Conservation (phyloP, 1,139 yeast species). For the Hansenula anomala region DNA sequence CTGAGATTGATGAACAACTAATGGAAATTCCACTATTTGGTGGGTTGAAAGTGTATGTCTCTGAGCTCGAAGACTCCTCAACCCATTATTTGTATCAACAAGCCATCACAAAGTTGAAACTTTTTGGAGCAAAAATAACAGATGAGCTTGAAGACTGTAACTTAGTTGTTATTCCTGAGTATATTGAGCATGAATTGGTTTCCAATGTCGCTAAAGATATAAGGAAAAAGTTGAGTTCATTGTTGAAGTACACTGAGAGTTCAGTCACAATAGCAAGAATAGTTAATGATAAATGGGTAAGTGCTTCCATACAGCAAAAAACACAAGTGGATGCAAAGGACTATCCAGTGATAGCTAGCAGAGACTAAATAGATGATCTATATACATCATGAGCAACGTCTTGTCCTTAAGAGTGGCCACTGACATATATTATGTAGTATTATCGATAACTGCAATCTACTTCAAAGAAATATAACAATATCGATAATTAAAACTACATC, state of each 20-base stretch:
- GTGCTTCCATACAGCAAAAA: conserved; percentile 34
- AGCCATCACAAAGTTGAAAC: conserved; percentile 11
- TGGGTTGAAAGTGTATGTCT: conserved; percentile 26
- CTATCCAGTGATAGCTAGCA: conserved; percentile 16
- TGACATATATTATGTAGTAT: too few species aligned
- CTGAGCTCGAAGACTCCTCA: conserved; percentile 9
- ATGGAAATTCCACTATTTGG: conserved; percentile 15
- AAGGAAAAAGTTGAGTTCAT: conserved; percentile 23
- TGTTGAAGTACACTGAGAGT: conserved; percentile 18
- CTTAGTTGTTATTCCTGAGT: conserved; percentile 21
- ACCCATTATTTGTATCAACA: conserved; percentile 5
- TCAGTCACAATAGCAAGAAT: conserved; percentile 31
- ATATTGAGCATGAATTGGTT: conserved; percentile 1
- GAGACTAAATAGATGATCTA: background rate
- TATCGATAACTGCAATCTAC: too few species aligned
- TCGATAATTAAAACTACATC: too few species aligned
- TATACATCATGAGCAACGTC: too few species aligned
- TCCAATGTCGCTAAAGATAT: conserved; percentile 6
- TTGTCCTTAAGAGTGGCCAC: too few species aligned
- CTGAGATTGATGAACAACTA: conserved; percentile 4
- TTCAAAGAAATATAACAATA: background rate
- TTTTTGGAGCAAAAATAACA: conserved; percentile 24
- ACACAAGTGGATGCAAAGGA: conserved; percentile 43
- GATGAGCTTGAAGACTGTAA: conserved; percentile 15
- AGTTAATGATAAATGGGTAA: conserved; percentile 40